A percentile compares a stretch with the other conserved stretches of the same genome.
These are phyloP conservation scores for Sclerotinia borealis DNA, from an alignment of 2,329 filamentous ascomycete genomes.

Conservation along the genomic window DNA sequence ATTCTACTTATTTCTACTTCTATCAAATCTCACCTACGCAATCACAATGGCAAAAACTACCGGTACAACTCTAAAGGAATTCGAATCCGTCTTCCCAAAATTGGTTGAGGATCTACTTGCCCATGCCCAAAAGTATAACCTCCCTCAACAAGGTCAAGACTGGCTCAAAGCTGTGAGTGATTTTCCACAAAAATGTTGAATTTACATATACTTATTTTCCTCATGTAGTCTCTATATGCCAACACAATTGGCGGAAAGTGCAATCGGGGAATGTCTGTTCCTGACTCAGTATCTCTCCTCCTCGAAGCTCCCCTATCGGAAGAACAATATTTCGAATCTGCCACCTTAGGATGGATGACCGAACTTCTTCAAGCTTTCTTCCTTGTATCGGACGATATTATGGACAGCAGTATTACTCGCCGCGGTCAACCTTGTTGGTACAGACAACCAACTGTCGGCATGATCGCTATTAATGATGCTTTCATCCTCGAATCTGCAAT, in stretches of 20 bases:
- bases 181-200: background rate
- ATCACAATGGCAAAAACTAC: constrained; percentile 60
- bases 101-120: constrained; percentile 76
- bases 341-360: constrained; percentile 92
- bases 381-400: constrained; percentile 97
- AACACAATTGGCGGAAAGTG: constrained; percentile 95
- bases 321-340: constrained; percentile 82
- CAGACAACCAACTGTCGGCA: constrained; percentile 78
- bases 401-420: constrained; percentile 93
- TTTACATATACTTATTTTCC: constrained; percentile 9
- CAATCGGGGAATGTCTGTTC: constrained; percentile 97
- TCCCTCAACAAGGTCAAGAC: constrained; percentile 71
- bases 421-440: constrained; percentile 97
- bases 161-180: constrained; percentile 62
- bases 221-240: constrained; percentile 64
- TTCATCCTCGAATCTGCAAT: constrained; percentile 92
- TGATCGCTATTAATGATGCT: constrained; percentile 96
- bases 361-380: constrained; percentile 99
- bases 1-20: background rate
- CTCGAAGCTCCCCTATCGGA: constrained; percentile 64
- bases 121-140: constrained; percentile 73
- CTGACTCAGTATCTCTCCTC: constrained; percentile 81
- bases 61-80: constrained; percentile 76
- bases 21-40: background rate
- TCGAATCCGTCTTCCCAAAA: constrained; percentile 84